Evolutionary conservation across 768 basidiomycete species (phyloP), one percentile per base, ranked within the genome.

Genomic region (Calocera viscosa): DNA sequence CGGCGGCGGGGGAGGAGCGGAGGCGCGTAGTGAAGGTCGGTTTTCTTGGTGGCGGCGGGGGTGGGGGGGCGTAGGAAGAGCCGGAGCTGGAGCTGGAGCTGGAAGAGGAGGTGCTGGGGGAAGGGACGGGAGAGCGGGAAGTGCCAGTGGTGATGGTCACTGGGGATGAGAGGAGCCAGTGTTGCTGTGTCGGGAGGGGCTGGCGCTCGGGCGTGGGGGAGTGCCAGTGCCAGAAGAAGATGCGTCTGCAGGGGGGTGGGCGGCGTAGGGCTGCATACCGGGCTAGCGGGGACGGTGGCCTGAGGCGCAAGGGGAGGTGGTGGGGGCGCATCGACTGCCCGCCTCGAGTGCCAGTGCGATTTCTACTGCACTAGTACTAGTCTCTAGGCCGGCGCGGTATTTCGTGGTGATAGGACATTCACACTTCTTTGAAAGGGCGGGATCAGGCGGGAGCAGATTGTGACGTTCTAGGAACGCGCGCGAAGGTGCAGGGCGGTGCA

Each of bases 1-100:
- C 66, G 11, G 74, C 76, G 0, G 72, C 64, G 7, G 69, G 67
- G 28, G 67, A 70, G 32, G 60, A 41, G 64, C 70, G 53, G 24
- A 60, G 53, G 11, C 53, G 53, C 14, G 53, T 66, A 1, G 68
- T 63, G 28, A 65, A 38, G 30, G 43, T 65, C 47, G 64, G 65
- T 49, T 68, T 68, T 24, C 28, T 33, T 17, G 47, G 64, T 26
- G 32, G 28, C 7, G 67, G 64, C 38, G 34, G 65, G 12, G 22
- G 34, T 5, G 41, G 38, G 14, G 35, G 41, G 63, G 22, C 49
- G 63, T 11, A 60, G 17, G 38, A 49, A 5, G 38, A 12, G 49
- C 60, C 7, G 11, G 11, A 40, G 38, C 12, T 49, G 17, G 63
- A 11, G 34, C n/a, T 33, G 22, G 64, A 26, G 28, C 28, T 26